Evolutionary conservation across 1,139 yeast genomes (phyloP), one percentile per base, ranked within the genome.

Genomic region (Kodamaea suecica): DNA sequence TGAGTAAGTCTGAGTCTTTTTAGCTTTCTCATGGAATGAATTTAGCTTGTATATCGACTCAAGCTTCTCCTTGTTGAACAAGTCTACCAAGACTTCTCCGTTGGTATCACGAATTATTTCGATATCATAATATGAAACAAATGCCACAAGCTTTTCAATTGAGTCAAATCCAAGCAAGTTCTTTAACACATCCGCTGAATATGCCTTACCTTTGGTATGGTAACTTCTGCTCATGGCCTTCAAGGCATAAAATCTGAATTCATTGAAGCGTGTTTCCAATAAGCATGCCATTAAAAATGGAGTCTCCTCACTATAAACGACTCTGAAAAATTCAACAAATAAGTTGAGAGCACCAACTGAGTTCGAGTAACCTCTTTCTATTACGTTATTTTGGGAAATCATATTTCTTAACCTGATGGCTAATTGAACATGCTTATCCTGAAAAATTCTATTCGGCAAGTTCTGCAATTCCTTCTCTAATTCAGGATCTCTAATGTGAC

Each of bases 401-500:
- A 85, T 52, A 15, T 77, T 73, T 43, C 97, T 71, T 36, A 92
- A 62, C 50, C 73, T 72, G 29, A 90, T 55, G 1, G 96, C 95
- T 17, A 78, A 53, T 50, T 84, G 92, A 4, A 94, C 78, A n/a
- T 66, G 53, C 0, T 65, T 62, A 47, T 83, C 73, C 14, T 71
- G 55, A 29, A 79, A 68, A 3, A 92, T 66, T 2, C 66, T 53
- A 4, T 47, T 42, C 0, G 97, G 96, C 26, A 90, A 59, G 7
- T 67, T 66, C 54, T 87, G 95, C 6, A 84, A 57, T 43, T 78
- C 86, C 39, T 88, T 69, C 45, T 86, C 96, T 29, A 86, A 63
- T 49, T 88, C 97, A 0, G 95, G 82, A 52, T 92, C 97, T 45
- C 86, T 69, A 6, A 86, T 61, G 48, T 87, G 94, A 50, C 92